phyloP scores from a whole-genome alignment of 371 early-diverging fungal genomes.

The Haplosporangium sp. region DNA sequence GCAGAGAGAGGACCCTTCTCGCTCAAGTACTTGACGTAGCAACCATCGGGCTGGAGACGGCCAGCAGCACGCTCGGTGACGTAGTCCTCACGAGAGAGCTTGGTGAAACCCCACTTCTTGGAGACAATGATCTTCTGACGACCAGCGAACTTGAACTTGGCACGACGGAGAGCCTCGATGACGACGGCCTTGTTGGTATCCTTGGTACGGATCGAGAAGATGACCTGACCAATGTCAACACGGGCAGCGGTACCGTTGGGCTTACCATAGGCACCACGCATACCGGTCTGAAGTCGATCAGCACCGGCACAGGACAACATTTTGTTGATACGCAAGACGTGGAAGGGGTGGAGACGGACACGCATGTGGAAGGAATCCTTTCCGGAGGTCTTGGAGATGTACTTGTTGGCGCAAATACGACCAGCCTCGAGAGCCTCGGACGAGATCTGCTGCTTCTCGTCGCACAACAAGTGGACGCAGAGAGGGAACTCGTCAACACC shows the following conservation, averaged over 20 bases:
- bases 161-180: slow-evolving; percentile 98
- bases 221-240: slow-evolving; percentile 99
- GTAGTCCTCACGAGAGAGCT: slow-evolving; percentile 95
- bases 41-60: slow-evolving; percentile 93
- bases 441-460: slow-evolving; percentile 99
- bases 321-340: slow-evolving; percentile 99
- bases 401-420: slow-evolving; percentile 99
- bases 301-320: slow-evolving; percentile 99
- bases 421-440: slow-evolving; percentile 99
- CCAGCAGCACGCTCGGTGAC: slow-evolving; percentile 95
- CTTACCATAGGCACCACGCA: slow-evolving; percentile 99
- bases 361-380: slow-evolving; percentile 99
- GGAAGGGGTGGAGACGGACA: slow-evolving; percentile 99
- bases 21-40: slow-evolving; percentile 97
- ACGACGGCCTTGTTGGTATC: slow-evolving; percentile 95
- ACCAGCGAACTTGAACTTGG: slow-evolving; percentile 99
- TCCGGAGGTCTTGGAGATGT: slow-evolving; percentile 98
- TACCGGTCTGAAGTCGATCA: slow-evolving; percentile 99
- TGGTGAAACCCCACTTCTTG: slow-evolving; percentile 99
- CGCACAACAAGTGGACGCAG: slow-evolving; percentile 97
- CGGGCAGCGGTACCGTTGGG: slow-evolving; percentile 99
- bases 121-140: slow-evolving; percentile 99
- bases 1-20: slow-evolving; percentile 88
- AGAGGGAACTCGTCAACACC: slow-evolving; percentile 98
- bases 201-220: slow-evolving; percentile 99